Evolutionary conservation across 2,329 filamentous ascomycete genomes (phyloP).

Genomic region (Fusarium miscanthi): DNA sequence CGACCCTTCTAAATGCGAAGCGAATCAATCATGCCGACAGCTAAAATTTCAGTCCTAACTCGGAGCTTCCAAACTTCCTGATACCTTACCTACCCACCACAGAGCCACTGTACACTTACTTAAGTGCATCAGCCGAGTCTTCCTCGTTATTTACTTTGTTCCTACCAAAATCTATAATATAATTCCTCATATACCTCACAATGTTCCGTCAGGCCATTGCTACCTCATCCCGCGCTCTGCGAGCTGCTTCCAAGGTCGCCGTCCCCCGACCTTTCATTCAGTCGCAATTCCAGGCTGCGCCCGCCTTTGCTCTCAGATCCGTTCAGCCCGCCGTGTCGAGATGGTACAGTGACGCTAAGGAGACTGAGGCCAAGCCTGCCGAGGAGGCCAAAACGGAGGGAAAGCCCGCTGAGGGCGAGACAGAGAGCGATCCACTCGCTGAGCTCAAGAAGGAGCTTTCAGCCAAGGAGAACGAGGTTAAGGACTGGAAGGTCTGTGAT

Average conservation of each 20-base stretch:
- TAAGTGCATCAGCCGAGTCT: slow-evolving; percentile 25
- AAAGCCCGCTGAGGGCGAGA: slow-evolving; percentile 45
- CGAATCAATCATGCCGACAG: slow-evolving; percentile 41
- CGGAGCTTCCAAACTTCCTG: slow-evolving; percentile 43
- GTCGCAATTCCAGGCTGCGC: slow-evolving; percentile 53
- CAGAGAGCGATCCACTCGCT: slow-evolving; percentile 52
- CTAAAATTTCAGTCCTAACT: slow-evolving; percentile 48
- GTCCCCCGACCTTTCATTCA: slow-evolving; percentile 51
- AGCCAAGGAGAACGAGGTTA: slow-evolving; percentile 62
- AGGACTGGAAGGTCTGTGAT: slow-evolving; percentile 83
- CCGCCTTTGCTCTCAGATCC: slow-evolving; percentile 52
- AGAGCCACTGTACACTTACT: slow-evolving; percentile 35
- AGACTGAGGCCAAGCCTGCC: slow-evolving; percentile 46
- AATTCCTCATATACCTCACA: slow-evolving; percentile 30
- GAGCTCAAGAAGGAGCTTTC: slow-evolving; percentile 64
- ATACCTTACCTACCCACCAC: slow-evolving; percentile 27
- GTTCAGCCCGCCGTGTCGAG: slow-evolving; percentile 51
- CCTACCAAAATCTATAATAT: slow-evolving; percentile 2
- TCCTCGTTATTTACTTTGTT: slow-evolving; percentile 9
- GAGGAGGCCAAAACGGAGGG: slow-evolving; percentile 46
- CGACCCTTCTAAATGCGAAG: slow-evolving; percentile 31
- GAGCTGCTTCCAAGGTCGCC: slow-evolving; percentile 53
- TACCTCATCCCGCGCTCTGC: slow-evolving; percentile 57
- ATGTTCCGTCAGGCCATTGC: slow-evolving; percentile 62
- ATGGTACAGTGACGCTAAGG: slow-evolving; percentile 63